Evolutionary conservation across 2,329 filamentous ascomycete species (phyloP), one percentile per base, ranked within the genome.

Genomic region (Alternaria gansuensis): DNA sequence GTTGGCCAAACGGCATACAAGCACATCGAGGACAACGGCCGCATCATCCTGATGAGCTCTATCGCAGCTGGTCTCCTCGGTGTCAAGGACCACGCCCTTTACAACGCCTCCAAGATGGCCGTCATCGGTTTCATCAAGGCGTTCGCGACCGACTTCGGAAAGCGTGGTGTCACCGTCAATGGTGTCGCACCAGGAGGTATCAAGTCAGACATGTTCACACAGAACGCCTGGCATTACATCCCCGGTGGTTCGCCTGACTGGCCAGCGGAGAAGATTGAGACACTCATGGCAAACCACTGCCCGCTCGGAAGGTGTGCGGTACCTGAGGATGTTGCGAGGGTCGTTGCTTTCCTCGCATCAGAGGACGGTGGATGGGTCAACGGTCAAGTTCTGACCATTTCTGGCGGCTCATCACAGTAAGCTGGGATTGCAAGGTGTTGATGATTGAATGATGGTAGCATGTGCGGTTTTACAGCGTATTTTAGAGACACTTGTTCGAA

Each of bases 191-290:
- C 89, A 2, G 88, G 88, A 55, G 88, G 88, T 43, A 88, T 91
- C 80, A 89, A 90, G 83, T 88, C 83, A 41, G 90, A 92, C 76
- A 92, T 92, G 90, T 92, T 89, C 80, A 83, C 88, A 7, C 83
- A 86, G 77, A 89, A 89, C 76, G 83, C 87, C 24, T 80, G 79
- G 76, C 77, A 78, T 55, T 82, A 82, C 64, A 83, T 83, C 40
- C 81, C 82, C 0, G 80, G 80, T 4, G 82, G 77, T 9, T 78
- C 73, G 4, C 81, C 81, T n/a, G 81, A 82, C 31, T 81, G 78
- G 77, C 75, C 81, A 0, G 80, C 79, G 1, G 80, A 81, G 56
- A 82, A 81, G 73, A 83, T 84, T 33, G 82, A 84, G 77, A 68
- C 62, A 5, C 64, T 82, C 43, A 83, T 84, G 81, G 81, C 82